Conservation (phyloP, 2,329 filamentous ascomycete genomes). For the Pezicula radicicola region DNA sequence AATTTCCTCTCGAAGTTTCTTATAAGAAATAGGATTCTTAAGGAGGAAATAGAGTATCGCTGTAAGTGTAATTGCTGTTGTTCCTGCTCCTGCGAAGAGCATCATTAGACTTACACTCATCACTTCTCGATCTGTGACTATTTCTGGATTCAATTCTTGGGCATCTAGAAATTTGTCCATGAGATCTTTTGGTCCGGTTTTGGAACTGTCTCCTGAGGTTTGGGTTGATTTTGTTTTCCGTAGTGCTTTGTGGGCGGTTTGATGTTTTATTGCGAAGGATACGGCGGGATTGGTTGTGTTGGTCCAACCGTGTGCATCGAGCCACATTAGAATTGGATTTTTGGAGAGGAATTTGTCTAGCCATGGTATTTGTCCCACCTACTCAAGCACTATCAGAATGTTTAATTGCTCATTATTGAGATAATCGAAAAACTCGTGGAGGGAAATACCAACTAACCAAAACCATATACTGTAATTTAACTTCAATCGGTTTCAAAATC, state of each 20-base stretch:
- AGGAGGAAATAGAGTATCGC: slow-evolving; percentile 3
- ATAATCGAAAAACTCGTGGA: no score
- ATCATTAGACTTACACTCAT: slow-evolving; percentile 2
- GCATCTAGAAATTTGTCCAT: slow-evolving; percentile 3
- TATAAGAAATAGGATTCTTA: not conserved
- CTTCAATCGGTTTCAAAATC: not conserved
- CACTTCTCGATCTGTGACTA: slow-evolving; percentile 1
- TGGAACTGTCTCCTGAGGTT: not conserved
- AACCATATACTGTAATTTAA: no score
- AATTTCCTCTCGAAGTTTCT: not conserved
- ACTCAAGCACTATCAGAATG: no score
- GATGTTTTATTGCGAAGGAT: not conserved
- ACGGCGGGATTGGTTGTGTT: not conserved
- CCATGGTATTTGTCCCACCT: slow-evolving; percentile 1
- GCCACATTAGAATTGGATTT: slow-evolving; percentile 5
- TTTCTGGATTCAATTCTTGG: slow-evolving; percentile 2
- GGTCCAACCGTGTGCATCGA: not conserved
- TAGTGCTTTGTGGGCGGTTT: no score
- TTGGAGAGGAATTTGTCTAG: slow-evolving; percentile 3
- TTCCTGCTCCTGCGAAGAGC: slow-evolving; percentile 2
- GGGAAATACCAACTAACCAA: no score
- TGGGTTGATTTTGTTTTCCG: no score
- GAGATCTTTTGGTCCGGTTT: not conserved
- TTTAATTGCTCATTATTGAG: no score
- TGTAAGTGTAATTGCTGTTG: slow-evolving; percentile 1